Percentiles rank a stretch among this genome's conserved stretches.
Evolutionary conservation across 805 yeast genomes (phyloP).

Genomic region (Lachancea mirantina): DNA sequence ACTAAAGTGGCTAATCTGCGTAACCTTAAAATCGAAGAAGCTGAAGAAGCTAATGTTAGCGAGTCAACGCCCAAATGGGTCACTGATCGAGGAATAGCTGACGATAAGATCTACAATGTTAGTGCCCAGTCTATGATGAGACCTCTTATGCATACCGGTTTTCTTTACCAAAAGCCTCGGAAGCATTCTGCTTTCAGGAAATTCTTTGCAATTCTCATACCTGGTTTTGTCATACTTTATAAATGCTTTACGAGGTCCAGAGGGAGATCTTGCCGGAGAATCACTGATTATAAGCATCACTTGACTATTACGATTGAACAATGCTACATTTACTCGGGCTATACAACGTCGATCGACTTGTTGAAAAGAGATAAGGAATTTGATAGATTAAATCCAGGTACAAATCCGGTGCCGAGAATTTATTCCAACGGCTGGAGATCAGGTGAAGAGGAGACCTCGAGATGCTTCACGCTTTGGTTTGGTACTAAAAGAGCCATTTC

Average conservation of each 20-base stretch:
- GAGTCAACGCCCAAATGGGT: slow-evolving; percentile 47
- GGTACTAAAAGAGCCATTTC: slow-evolving; percentile 51
- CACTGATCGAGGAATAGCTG: slow-evolving; percentile 44
- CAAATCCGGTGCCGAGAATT: slow-evolving; percentile 56
- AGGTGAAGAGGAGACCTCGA: slow-evolving; percentile 62
- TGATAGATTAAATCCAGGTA: slow-evolving; percentile 47
- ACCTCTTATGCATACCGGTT: slow-evolving; percentile 57
- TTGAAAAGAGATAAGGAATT: slow-evolving; percentile 38
- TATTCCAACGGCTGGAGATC: slow-evolving; percentile 83
- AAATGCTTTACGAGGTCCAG: slow-evolving; percentile 42
- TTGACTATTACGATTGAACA: slow-evolving; percentile 54
- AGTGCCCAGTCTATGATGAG: slow-evolving; percentile 53
- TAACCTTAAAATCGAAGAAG: slow-evolving; percentile 45
- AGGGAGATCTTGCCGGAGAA: slow-evolving; percentile 40
- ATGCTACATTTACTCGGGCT: slow-evolving; percentile 74
- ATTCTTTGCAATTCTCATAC: slow-evolving; percentile 57
- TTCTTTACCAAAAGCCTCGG: slow-evolving; percentile 58
- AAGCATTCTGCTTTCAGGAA: slow-evolving; percentile 61
- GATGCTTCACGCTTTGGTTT: slow-evolving; percentile 83
- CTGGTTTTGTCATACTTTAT: slow-evolving; percentile 60
- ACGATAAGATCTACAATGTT: slow-evolving; percentile 46
- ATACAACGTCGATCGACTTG: slow-evolving; percentile 50
- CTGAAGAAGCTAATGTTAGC: slow-evolving; percentile 47
- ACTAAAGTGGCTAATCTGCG: slow-evolving; percentile 41
- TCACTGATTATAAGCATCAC: slow-evolving; percentile 44